A percentile compares a stretch with the other conserved stretches of the same genome.
Conservation (phyloP, 805 yeast species). For the Candida jianshihensis region DNA sequence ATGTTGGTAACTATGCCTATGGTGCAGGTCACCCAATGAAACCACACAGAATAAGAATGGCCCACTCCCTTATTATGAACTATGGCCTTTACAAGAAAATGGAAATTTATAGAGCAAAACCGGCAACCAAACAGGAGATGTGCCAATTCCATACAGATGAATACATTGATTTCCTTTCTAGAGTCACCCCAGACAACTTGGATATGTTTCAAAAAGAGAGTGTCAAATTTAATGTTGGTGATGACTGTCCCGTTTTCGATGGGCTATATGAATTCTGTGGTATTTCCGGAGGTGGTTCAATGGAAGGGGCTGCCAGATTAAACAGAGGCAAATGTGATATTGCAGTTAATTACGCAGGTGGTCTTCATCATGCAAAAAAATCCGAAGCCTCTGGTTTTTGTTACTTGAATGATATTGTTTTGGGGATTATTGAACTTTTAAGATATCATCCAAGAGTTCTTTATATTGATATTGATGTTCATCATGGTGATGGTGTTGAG, state of each 20-base stretch:
- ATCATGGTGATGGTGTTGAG: slow-evolving; percentile 94
- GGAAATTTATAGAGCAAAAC: slow-evolving; percentile 91
- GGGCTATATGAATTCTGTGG: slow-evolving; percentile 72
- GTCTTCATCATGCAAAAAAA: slow-evolving; percentile 88
- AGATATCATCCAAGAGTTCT: slow-evolving; percentile 81
- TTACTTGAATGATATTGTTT: slow-evolving; percentile 82
- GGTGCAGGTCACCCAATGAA: slow-evolving; percentile 99
- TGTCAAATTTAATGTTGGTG: slow-evolving; percentile 91
- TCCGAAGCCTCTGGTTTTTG: slow-evolving; percentile 88
- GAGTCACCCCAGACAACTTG: slow-evolving; percentile 89
- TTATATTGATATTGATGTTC: slow-evolving; percentile 85
- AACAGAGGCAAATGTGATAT: slow-evolving; percentile 80
- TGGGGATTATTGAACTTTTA: slow-evolving; percentile 73
- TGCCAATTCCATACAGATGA: slow-evolving; percentile 98
- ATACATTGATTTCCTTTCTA: slow-evolving; percentile 83
- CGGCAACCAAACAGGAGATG: slow-evolving; percentile 97
- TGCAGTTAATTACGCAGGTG: slow-evolving; percentile 92
- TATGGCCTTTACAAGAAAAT: slow-evolving; percentile 93
- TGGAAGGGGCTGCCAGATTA: slow-evolving; percentile 84
- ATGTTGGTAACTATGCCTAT: slow-evolving; percentile 95
- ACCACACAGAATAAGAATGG: slow-evolving; percentile 98
- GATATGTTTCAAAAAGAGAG: slow-evolving; percentile 84
- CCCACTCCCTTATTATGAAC: slow-evolving; percentile 93
- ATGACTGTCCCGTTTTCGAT: slow-evolving; percentile 83
- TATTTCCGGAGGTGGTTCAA: slow-evolving; percentile 81